phyloP scores from a whole-genome alignment of 257 asterid species.

The Avicennia marina region DNA sequence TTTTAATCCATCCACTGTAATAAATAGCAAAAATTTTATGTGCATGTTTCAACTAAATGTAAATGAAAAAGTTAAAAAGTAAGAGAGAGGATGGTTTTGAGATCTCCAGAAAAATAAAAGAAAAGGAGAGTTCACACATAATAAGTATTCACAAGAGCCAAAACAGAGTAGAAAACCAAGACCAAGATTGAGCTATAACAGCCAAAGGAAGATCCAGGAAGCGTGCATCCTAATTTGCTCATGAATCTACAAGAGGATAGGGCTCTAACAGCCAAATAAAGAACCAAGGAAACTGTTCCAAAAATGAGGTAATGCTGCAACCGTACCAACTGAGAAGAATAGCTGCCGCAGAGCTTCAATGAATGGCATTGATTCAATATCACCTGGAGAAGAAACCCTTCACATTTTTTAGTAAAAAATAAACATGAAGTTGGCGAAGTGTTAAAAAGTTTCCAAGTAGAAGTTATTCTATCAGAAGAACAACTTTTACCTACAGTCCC shows the following conservation, averaged over 20 bases:
- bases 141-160: not conserved
- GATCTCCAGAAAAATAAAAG: not conserved
- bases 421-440: not conserved
- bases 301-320: slow-evolving; percentile 9
- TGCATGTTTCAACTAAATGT: too few species aligned
- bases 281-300: not conserved
- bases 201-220: not conserved
- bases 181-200: not conserved
- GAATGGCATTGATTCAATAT: slow-evolving; percentile 98
- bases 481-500: slow-evolving; percentile 47
- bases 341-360: slow-evolving; percentile 93
- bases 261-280: not conserved
- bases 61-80: not conserved
- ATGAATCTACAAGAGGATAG: too few species aligned
- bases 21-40: too few species aligned
- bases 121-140: not conserved
- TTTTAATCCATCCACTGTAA: too few species aligned
- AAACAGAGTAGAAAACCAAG: slow-evolving; percentile 6
- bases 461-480: slow-evolving; percentile 1
- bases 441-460: not conserved
- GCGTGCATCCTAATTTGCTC: too few species aligned
- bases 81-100: not conserved
- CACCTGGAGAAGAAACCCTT: slow-evolving; percentile 51
- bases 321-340: slow-evolving; percentile 83
- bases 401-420: slow-evolving; percentile 2